Evolutionary conservation across 2,329 filamentous ascomycete species (phyloP).

Genomic region (Pseudophaeomoniella oleicola): DNA sequence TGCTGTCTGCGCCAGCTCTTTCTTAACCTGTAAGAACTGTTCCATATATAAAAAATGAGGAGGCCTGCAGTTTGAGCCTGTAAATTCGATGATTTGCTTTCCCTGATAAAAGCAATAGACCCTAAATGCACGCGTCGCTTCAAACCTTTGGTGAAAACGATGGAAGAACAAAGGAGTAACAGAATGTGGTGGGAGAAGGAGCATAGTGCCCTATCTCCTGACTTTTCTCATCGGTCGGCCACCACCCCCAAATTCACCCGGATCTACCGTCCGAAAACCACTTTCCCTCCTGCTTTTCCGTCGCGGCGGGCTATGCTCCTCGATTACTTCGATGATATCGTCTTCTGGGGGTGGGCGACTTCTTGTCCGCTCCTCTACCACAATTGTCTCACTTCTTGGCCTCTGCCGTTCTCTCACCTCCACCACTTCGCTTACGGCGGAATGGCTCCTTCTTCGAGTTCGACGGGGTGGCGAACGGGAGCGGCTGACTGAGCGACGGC

Average conservation of each 20-base stretch:
- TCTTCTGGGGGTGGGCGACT: slow-evolving; percentile 4
- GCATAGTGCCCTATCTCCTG: slow-evolving; percentile 24
- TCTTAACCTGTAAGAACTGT: too few relatives aligned
- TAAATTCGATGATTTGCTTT: too few relatives aligned
- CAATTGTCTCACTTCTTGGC: slow-evolving; percentile 6
- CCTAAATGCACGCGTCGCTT: too few relatives aligned
- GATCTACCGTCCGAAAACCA: slow-evolving; percentile 13
- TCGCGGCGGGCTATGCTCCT: slow-evolving; percentile 10
- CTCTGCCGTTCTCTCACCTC: slow-evolving; percentile 4
- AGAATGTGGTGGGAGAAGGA: too few relatives aligned
- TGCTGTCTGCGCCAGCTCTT: too few relatives aligned
- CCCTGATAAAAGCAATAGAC: too few relatives aligned
- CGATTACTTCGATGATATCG: slow-evolving; percentile 14
- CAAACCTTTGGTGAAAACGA: too few relatives aligned
- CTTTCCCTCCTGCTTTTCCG: slow-evolving; percentile 5
- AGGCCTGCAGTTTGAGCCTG: too few relatives aligned
- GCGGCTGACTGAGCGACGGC: slow-evolving; percentile 3
- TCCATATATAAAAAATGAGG: too few relatives aligned
- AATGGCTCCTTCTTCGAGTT: slow-evolving; percentile 4
- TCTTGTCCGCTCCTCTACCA: slow-evolving; percentile 7
- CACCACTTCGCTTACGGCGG: slow-evolving; percentile 3
- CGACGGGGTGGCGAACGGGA: slow-evolving; percentile 4
- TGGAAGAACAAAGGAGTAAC: too few relatives aligned
- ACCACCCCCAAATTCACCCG: slow-evolving; percentile 12
- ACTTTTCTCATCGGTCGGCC: slow-evolving; percentile 9